Evolutionary conservation across 2,329 filamentous ascomycete species (phyloP).

Genomic region (Fusarium continuum): DNA sequence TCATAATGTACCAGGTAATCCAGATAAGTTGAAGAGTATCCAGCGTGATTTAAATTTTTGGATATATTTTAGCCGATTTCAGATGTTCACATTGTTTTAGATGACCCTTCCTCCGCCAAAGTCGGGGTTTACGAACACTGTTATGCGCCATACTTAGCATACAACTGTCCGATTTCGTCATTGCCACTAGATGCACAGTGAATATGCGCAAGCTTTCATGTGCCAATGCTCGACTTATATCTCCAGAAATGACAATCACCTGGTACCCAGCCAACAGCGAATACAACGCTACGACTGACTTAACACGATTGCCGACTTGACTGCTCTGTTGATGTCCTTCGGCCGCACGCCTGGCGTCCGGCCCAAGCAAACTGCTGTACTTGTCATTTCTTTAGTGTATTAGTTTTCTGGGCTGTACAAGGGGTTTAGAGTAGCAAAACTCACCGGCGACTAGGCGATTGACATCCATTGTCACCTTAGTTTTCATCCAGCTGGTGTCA

Average conservation of each 20-base stretch:
- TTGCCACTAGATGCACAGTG: background rate
- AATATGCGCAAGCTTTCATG: background rate
- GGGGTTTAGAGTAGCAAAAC: background rate
- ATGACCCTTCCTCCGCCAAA: background rate
- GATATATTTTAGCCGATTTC: background rate
- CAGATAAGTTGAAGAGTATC: no score
- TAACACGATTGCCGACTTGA: constrained; percentile 34
- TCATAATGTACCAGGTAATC: no score
- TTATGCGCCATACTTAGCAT: constrained; percentile 5
- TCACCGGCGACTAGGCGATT: constrained; percentile 48
- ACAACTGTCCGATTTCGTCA: background rate
- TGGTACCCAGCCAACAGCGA: background rate
- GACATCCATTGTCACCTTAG: constrained; percentile 50
- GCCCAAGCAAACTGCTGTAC: constrained; percentile 51
- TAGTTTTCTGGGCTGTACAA: background rate
- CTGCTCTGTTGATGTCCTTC: constrained; percentile 49
- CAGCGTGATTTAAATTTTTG: background rate
- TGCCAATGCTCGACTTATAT: background rate
- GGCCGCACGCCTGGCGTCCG: constrained; percentile 52
- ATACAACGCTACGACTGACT: background rate
- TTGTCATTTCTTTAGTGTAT: constrained; percentile 48
- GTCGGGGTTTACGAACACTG: background rate
- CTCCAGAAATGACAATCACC: background rate
- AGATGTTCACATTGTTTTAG: background rate
- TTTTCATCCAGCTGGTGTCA: constrained; percentile 39